These are phyloP conservation scores for Arachis monticola DNA, from an alignment of 331 rosid species.

Conservation along the genomic window DNA sequence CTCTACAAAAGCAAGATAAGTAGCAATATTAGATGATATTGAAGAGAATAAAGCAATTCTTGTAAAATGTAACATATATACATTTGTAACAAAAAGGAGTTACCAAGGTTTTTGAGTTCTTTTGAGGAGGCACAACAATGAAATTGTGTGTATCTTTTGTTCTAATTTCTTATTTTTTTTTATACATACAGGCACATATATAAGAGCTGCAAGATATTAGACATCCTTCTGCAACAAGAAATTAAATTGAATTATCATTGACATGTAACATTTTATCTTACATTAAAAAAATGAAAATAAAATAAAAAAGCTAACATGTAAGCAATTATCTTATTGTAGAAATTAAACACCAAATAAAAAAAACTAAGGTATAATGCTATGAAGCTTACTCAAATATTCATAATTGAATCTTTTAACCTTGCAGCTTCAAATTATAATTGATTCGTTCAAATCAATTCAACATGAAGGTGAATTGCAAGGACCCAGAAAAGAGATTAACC, in stretches of 20 bases:
- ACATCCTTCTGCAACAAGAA: slow-evolving; percentile 25
- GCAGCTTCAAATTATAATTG: slow-evolving; percentile 10
- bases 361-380: neutral
- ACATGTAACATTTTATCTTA: slow-evolving; percentile 22
- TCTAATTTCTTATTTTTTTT: neutral
- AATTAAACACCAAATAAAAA: slow-evolving; percentile 8
- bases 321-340: slow-evolving; percentile 1
- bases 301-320: neutral
- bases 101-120: neutral
- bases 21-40: slow-evolving; percentile 19
- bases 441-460: slow-evolving; percentile 17
- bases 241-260: neutral
- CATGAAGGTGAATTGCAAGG: slow-evolving; percentile 27
- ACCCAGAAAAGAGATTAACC: slow-evolving; percentile 16
- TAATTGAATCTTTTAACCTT: slow-evolving; percentile 28
- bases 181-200: neutral
- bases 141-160: neutral
- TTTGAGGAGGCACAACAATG: neutral
- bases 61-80: neutral
- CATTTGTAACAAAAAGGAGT: neutral
- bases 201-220: slow-evolving; percentile 1
- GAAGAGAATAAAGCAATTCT: neutral
- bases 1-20: slow-evolving; percentile 30
- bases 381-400: slow-evolving; percentile 40
- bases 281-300: neutral